phyloP scores from a whole-genome alignment of 1,284 basidiomycete genomes.

The Trametes versicolor region DNA sequence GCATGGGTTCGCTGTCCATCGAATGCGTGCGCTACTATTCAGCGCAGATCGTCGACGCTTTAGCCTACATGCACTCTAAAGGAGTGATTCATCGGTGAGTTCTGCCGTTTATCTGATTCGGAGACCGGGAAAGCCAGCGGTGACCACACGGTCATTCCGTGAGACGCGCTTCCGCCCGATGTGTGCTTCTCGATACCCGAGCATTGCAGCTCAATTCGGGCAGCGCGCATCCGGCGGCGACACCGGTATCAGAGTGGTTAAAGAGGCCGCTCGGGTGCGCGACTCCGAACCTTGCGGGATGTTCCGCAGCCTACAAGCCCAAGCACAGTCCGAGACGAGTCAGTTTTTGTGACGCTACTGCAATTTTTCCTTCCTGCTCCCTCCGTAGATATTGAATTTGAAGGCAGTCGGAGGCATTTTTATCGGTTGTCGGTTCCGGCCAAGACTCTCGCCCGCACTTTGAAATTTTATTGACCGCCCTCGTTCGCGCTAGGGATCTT shows the following conservation, averaged over 20 bases:
- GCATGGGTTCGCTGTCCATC: conserved; percentile 84
- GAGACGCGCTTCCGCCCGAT: not conserved
- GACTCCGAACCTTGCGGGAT: not conserved
- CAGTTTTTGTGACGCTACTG: not conserved
- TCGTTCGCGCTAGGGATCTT: conserved; percentile 64
- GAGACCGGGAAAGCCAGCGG: not conserved
- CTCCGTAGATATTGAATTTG: not conserved
- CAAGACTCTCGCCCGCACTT: not conserved
- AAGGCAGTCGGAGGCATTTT: not conserved
- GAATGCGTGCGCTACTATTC: conserved; percentile 83
- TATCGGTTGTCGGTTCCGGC: not conserved
- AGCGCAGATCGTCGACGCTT: conserved; percentile 88
- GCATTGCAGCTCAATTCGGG: not conserved
- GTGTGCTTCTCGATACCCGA: not conserved
- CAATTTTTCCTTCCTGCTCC: not conserved
- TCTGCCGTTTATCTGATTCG: conserved; percentile 11
- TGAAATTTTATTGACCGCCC: conserved; percentile 17
- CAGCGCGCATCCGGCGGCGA: conserved; percentile 14
- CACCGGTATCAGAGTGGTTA: not conserved
- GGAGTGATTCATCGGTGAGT: conserved; percentile 87
- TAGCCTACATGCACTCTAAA: conserved; percentile 90
- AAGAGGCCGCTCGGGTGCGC: not conserved
- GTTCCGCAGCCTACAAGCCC: not conserved
- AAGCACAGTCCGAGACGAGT: too few relatives aligned
- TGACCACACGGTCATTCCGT: not conserved